Percentiles rank a stretch among this genome's conserved stretches.
Evolutionary conservation across 371 early-diverging fungal genomes (phyloP).

Genomic region (Zychaea mexicana): DNA sequence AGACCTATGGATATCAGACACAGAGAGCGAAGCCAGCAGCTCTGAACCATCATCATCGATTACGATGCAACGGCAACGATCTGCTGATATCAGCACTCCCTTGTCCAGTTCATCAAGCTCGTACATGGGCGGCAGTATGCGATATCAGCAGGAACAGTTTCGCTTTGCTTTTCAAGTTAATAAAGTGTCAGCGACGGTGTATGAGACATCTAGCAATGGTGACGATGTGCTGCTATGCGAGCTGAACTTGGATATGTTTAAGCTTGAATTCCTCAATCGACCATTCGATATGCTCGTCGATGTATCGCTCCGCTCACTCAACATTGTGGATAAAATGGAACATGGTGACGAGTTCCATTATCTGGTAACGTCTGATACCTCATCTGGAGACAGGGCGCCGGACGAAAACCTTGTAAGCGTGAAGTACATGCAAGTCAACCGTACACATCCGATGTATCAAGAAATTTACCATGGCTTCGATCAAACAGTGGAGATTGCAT

Average conservation of each 20-base stretch:
- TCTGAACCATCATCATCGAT: background rate
- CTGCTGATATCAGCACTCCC: background rate
- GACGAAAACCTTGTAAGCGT: conserved; percentile 56
- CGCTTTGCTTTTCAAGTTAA: conserved; percentile 73
- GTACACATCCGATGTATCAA: conserved; percentile 60
- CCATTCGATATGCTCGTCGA: conserved; percentile 61
- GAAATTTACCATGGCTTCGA: conserved; percentile 61
- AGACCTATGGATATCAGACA: conserved; percentile 4
- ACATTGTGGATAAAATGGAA: conserved; percentile 60
- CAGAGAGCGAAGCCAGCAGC: conserved; percentile 10
- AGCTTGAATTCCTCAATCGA: conserved; percentile 58
- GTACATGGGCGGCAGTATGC: conserved; percentile 13
- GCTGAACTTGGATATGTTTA: conserved; percentile 57
- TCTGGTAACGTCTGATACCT: conserved; percentile 62
- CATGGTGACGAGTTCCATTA: conserved; percentile 58
- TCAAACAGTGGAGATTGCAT: conserved; percentile 66
- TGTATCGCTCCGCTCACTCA: conserved; percentile 64
- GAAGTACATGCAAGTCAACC: conserved; percentile 61
- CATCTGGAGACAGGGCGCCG: conserved; percentile 7
- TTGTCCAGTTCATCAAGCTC: conserved; percentile 22
- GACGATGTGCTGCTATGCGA: conserved; percentile 53
- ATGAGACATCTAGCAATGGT: conserved; percentile 37
- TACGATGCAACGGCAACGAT: background rate
- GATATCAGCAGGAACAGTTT: conserved; percentile 57
- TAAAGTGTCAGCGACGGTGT: conserved; percentile 67